Evolutionary conservation across 163 green algal species (phyloP), one percentile per base, ranked within the genome.

Genomic region (Chlamydomonas reinhardtii): DNA sequence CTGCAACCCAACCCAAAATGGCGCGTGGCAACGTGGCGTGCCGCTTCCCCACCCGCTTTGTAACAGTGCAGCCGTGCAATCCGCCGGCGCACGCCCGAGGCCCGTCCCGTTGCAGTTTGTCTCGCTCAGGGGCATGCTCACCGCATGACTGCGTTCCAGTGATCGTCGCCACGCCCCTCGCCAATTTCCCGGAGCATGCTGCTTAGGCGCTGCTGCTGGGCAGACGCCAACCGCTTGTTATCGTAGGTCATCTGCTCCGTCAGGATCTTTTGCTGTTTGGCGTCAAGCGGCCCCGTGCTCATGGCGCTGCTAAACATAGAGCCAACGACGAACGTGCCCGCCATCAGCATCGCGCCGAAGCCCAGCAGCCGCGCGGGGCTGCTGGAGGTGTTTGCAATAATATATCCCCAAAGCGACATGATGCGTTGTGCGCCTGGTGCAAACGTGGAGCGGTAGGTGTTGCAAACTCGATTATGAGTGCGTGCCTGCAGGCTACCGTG

Each of bases 61-160:
- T 19, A 25, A 25, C n/a, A 72, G 29, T 20, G n/a, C 3, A 29
- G 5, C 48, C 48, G 48, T 22, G 48, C 48, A 20, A 14, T 19
- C 39, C 39, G 8, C 39, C 39, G 39, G 39, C 39, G 39, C 39
- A 8, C 39, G 39, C 39, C 39, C 39, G 5, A 48, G 39, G 5
- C 39, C 8, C 8, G 5, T 48, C 5, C 5, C 39, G 5, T 48
- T 48, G 39, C 39, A 48, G 39, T 8, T 8, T 48, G 39, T 14
- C 11, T 56, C 48, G 17, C 5, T 12, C 6, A 71, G 27, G 11
- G 39, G 3, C 64, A 12, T 35, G 32, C 76, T 39, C 73, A 92
- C 88, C 83, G 64, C 88, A 92, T 92, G 25, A 64, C 84, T 20
- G 88, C 88, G 2, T 72, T 48, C 88, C 88, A 92, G 73, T 92